These are phyloP conservation scores for Vigna hirtella DNA, from an alignment of 306 rosid species.

Conservation along the genomic window DNA sequence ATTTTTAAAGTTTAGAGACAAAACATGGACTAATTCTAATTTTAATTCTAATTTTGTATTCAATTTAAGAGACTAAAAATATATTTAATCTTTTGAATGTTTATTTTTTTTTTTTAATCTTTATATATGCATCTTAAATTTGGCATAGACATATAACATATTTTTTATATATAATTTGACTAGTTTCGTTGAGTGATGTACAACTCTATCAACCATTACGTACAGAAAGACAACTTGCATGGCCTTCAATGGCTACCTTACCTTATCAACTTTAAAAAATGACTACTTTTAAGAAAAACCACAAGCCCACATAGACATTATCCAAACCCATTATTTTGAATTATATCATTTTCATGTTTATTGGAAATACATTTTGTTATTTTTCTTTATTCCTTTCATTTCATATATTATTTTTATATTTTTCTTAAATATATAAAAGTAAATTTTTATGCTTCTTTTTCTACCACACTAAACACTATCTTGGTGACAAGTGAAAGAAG, in stretches of 20 bases:
- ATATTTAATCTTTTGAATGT: too few relatives aligned
- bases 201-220: neutral
- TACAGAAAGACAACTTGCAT: neutral
- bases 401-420: neutral
- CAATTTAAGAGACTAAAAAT: too few relatives aligned
- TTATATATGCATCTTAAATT: neutral
- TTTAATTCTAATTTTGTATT: too few relatives aligned
- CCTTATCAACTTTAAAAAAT: too few relatives aligned
- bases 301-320: neutral
- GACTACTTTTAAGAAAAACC: too few relatives aligned
- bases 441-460: too few relatives aligned
- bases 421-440: too few relatives aligned
- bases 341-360: neutral
- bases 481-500: too few relatives aligned
- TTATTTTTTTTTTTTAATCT: too few relatives aligned
- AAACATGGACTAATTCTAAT: too few relatives aligned
- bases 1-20: too few relatives aligned
- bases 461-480: too few relatives aligned
- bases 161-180: neutral
- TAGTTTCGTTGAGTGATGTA: neutral
- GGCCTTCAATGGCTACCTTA: neutral
- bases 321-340: neutral
- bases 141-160: neutral
- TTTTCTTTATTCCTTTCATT: neutral
- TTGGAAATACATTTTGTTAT: neutral